Evolutionary conservation across 306 rosid genomes (phyloP).

Genomic region (Geum urbanum): DNA sequence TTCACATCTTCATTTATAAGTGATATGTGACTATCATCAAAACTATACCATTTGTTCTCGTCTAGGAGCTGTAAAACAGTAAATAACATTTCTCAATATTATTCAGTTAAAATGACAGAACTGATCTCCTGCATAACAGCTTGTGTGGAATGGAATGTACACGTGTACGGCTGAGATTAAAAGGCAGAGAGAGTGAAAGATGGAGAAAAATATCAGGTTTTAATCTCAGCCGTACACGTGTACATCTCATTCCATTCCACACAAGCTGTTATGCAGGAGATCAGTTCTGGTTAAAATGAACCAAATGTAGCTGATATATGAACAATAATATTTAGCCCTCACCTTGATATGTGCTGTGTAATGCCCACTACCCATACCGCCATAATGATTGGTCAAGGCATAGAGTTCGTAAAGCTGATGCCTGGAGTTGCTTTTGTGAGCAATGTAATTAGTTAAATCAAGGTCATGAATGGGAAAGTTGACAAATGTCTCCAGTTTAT

Average conservation of each 20-base stretch:
- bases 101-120: neutral
- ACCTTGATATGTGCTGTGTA: slow-evolving; percentile 98
- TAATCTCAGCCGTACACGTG: too few relatives aligned
- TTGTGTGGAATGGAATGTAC: too few relatives aligned
- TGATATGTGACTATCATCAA: slow-evolving; percentile 91
- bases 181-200: too few relatives aligned
- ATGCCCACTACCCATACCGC: slow-evolving; percentile 99
- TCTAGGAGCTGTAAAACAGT: slow-evolving; percentile 65
- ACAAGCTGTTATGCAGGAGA: too few relatives aligned
- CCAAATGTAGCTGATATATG: neutral
- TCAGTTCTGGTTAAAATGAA: neutral
- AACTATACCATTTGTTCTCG: slow-evolving; percentile 88
- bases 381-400: slow-evolving; percentile 91
- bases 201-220: too few relatives aligned
- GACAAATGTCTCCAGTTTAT: slow-evolving; percentile 88
- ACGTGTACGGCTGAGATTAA: too few relatives aligned
- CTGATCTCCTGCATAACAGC: too few relatives aligned
- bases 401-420: slow-evolving; percentile 82
- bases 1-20: slow-evolving; percentile 83
- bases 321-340: slow-evolving; percentile 15
- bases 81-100: neutral
- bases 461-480: slow-evolving; percentile 92
- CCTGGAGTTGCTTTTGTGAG: slow-evolving; percentile 70
- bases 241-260: too few relatives aligned
- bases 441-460: slow-evolving; percentile 83